phyloP scores from a whole-genome alignment of 2,329 filamentous ascomycete species.

The Mycocentrospora acerina region DNA sequence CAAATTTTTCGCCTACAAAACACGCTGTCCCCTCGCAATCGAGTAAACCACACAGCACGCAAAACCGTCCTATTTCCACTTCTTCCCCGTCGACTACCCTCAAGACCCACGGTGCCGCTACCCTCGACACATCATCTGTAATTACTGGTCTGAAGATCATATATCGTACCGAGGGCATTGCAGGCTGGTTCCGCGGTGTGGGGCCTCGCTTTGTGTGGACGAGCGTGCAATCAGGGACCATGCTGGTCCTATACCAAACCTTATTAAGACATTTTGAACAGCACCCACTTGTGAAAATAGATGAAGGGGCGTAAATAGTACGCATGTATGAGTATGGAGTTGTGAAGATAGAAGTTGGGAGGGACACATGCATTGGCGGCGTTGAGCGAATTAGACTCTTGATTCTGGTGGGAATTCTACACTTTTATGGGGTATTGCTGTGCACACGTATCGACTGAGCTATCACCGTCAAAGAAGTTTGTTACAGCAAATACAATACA shows the following conservation, averaged over 20 bases:
- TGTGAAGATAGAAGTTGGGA: too few relatives aligned
- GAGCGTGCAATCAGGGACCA: conserved; percentile 92
- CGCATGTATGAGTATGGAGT: too few relatives aligned
- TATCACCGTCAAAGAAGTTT: too few relatives aligned
- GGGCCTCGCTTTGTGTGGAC: conserved; percentile 95
- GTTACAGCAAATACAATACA: too few relatives aligned
- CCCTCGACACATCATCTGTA: conserved; percentile 86
- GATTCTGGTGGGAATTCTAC: too few relatives aligned
- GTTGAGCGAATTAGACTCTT: too few relatives aligned
- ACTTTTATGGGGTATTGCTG: too few relatives aligned
- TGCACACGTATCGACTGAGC: too few relatives aligned
- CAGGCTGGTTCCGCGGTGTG: conserved; percentile 91
- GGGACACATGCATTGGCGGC: too few relatives aligned
- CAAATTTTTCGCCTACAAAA: conserved; percentile 29
- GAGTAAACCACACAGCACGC: conserved; percentile 24
- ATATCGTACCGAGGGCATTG: conserved; percentile 84
- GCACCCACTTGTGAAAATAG: conserved; percentile 43
- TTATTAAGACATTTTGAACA: conserved; percentile 74
- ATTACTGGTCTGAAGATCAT: conserved; percentile 81
- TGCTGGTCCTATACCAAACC: conserved; percentile 93
- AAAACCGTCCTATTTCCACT: conserved; percentile 77
- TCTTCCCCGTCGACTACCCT: conserved; percentile 85
- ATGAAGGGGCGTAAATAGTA: conserved; percentile 14
- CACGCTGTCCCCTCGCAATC: conserved; percentile 27
- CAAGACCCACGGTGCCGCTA: conserved; percentile 73